Conservation (phyloP, 371 early-diverging fungal species). For the Batrachochytrium dendrobatidis region DNA sequence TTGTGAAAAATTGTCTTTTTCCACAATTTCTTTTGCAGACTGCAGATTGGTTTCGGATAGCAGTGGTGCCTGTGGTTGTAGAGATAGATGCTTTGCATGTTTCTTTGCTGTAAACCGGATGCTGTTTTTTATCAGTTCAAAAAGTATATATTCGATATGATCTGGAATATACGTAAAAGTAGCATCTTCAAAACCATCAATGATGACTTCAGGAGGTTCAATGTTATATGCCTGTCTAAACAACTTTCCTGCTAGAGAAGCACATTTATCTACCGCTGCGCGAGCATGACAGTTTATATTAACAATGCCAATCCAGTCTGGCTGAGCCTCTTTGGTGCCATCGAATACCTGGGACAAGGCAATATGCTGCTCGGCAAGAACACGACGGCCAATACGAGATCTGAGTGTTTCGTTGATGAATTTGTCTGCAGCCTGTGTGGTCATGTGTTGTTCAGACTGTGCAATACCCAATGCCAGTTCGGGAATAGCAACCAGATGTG, state of each 20-base stretch:
- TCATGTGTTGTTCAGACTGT: constrained; percentile 57
- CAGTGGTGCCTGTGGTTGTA: too few species aligned
- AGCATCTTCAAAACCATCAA: constrained; percentile 59
- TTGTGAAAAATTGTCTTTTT: too few species aligned
- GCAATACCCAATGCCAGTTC: constrained; percentile 71
- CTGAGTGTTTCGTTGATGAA: constrained; percentile 86
- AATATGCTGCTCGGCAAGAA: constrained; percentile 89
- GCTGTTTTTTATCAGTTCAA: constrained; percentile 85
- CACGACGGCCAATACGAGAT: constrained; percentile 84
- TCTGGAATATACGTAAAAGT: constrained; percentile 80
- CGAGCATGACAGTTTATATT: constrained; percentile 49
- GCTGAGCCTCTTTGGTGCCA: constrained; percentile 15
- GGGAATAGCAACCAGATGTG: constrained; percentile 73
- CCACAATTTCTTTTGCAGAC: too few species aligned
- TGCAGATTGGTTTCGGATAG: too few species aligned
- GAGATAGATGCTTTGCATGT: too few species aligned
- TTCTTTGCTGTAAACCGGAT: constrained; percentile 51
- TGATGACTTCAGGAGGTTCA: constrained; percentile 50
- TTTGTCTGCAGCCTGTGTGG: constrained; percentile 54
- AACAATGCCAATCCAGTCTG: constrained; percentile 37
- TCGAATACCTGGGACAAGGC: constrained; percentile 49
- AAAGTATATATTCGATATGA: constrained; percentile 90
- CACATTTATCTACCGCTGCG: constrained; percentile 53
- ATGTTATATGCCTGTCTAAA: constrained; percentile 33
- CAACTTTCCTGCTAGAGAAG: constrained; percentile 35